Percentiles rank a stretch among this genome's conserved stretches.
These are phyloP conservation scores for Metarhizium guizhouense DNA, from an alignment of 2,329 filamentous ascomycete genomes.

Conservation along the genomic window DNA sequence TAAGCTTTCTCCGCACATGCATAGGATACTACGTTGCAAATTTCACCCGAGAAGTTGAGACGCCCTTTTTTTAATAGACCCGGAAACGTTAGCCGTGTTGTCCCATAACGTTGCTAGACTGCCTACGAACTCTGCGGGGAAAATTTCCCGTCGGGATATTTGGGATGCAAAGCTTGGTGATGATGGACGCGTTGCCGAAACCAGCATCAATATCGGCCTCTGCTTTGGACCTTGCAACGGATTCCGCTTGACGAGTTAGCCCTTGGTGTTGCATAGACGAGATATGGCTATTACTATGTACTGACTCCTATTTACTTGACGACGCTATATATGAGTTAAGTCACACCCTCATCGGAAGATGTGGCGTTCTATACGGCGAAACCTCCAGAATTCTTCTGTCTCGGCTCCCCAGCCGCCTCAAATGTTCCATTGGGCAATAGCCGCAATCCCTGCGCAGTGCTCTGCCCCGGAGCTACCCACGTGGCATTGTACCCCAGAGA, in stretches of 20 bases:
- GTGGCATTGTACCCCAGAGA: slow-evolving; percentile 65
- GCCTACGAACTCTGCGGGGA: background rate
- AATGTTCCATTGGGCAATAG: slow-evolving; percentile 56
- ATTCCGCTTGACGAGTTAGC: too few species aligned
- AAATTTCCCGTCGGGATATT: background rate
- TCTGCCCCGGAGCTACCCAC: slow-evolving; percentile 56
- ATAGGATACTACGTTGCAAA: background rate
- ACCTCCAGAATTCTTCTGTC: slow-evolving; percentile 66
- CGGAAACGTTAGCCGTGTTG: background rate
- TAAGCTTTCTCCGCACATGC: background rate
- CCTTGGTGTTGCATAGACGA: too few species aligned
- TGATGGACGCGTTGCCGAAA: too few species aligned
- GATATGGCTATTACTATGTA: background rate
- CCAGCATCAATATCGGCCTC: too few species aligned
- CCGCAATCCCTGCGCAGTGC: slow-evolving; percentile 65
- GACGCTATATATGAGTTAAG: background rate
- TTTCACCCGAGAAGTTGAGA: background rate
- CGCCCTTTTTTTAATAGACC: background rate
- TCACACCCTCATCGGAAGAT: background rate
- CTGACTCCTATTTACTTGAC: background rate
- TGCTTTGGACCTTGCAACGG: too few species aligned
- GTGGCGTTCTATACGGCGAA: slow-evolving; percentile 33
- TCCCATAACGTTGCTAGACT: background rate
- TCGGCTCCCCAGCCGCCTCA: slow-evolving; percentile 75
- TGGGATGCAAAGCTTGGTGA: background rate